Base-by-base conservation (phyloP, 192 early-diverging fungal species). In the Podila horticola region DNA sequence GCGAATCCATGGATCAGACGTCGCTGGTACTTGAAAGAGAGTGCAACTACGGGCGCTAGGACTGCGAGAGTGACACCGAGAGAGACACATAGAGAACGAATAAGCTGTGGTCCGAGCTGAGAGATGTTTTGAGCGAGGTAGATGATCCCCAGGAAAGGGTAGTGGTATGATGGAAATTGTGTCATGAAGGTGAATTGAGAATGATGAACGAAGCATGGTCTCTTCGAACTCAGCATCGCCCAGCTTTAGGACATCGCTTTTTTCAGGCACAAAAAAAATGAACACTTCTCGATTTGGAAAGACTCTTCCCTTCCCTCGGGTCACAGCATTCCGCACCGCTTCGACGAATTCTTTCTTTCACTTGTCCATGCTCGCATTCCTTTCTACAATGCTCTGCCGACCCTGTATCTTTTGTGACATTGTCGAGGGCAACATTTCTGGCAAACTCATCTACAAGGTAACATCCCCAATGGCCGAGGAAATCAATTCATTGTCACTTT, bases 351-450 rank as follows among this genome's bases (percentile, higher is more conserved):
- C 22, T 55, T 26, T 26, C 8, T 36, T 55, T 55, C 22, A 22
- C 1, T 55, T 26, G 20, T 33, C 29, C 59, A 28, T 33, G 30
- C 19, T 61, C 17, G 30, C 59, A 34, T 61, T 61, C 30, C 59
- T 61, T 33, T 61, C 59, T 30, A 61, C 26, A 31, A 55, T 73
- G 20, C 65, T 73, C 9, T 81, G 77, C 34, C 77, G 77, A 3
- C 77, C 77, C 1, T 81, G 77, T 58, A 65, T 81, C 71, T 81
- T 81, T 69, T 81, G 77, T n/a, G 71, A 58, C 19, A 81, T 81
- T 64, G 62, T 65, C 36, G 58, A 73, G 6, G 77, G 77, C 26
- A 58, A 45, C 41, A 29, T 55, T 41, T 71, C 66, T 1, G 33
- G 38, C 17, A 72, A 38, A 20, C 66, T 81, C 61, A 69, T 81